A percentile compares a stretch with the other conserved stretches of the same genome.
Conservation (phyloP, 2,329 filamentous ascomycete species). For the Aureobasidium subglaciale region DNA sequence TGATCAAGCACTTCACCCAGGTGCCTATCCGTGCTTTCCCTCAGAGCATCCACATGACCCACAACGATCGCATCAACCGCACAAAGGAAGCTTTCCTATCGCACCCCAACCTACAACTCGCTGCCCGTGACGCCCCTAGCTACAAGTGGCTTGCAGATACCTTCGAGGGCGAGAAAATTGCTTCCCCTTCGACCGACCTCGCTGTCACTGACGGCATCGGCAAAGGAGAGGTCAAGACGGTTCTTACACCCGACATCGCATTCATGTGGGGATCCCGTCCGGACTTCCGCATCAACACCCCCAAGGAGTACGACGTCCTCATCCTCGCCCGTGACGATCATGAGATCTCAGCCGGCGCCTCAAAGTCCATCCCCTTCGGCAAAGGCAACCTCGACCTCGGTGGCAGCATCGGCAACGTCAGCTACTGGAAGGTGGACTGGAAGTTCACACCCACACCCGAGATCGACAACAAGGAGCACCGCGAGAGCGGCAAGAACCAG, state of each 20-base stretch:
- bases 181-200: neutral
- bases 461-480: conserved; percentile 2
- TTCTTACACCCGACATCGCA: conserved; percentile 7
- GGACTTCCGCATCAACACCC: conserved; percentile 7
- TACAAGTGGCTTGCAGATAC: conserved; percentile 6
- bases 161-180: conserved; percentile 6
- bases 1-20: conserved; percentile 12
- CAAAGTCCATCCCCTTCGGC: conserved; percentile 9
- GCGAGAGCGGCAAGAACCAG: conserved; percentile 8
- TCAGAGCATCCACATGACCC: conserved; percentile 14
- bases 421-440: conserved; percentile 14
- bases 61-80: conserved; percentile 6
- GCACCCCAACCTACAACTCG: conserved; percentile 6
- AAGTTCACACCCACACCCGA: conserved; percentile 5
- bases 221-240: conserved; percentile 8
- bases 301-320: conserved; percentile 6
- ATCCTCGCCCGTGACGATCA: conserved; percentile 13
- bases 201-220: neutral
- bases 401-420: conserved; percentile 9
- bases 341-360: conserved; percentile 2
- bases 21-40: conserved; percentile 8
- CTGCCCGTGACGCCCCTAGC: neutral
- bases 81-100: conserved; percentile 4
- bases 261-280: conserved; percentile 13
- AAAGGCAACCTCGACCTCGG: conserved; percentile 7